phyloP scores from a whole-genome alignment of 192 early-diverging fungal species.

The Umbelopsis isabellina region DNA sequence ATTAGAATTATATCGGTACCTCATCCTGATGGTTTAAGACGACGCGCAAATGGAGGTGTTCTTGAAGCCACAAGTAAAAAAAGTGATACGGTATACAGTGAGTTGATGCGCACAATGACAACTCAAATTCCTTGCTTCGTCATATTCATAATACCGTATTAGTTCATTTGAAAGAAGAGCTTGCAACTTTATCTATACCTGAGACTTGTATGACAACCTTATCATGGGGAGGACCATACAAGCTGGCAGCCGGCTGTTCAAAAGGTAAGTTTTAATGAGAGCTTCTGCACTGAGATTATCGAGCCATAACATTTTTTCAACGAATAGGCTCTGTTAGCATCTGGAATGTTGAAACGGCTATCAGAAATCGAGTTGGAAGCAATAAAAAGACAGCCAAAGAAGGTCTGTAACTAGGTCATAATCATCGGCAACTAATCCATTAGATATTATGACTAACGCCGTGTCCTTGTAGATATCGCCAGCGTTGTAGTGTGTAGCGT shows the following conservation, averaged over 20 bases:
- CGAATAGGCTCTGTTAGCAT: not conserved
- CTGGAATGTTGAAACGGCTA: conserved; percentile 19
- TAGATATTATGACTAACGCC: too few relatives aligned
- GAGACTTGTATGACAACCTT: not conserved
- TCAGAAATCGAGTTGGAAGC: not conserved
- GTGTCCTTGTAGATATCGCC: not conserved
- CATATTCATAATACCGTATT: too few relatives aligned
- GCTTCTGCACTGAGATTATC: too few relatives aligned
- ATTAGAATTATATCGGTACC: conserved; percentile 39
- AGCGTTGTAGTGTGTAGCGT: not conserved
- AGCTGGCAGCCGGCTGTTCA: conserved; percentile 16
- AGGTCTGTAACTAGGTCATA: not conserved
- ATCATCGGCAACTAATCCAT: not conserved
- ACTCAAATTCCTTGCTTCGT: too few relatives aligned
- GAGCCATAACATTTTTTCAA: not conserved
- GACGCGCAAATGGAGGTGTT: not conserved
- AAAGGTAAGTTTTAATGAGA: not conserved
- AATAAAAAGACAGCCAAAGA: not conserved
- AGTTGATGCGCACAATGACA: not conserved
- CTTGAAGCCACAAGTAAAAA: too few relatives aligned
- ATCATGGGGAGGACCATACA: conserved; percentile 28
- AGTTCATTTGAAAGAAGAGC: conserved; percentile 24
- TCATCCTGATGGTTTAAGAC: conserved; percentile 32
- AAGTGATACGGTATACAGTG: not conserved
- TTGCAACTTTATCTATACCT: conserved; percentile 11